Percentiles rank a stretch among this genome's conserved stretches.
Conservation (phyloP, 2,329 filamentous ascomycete genomes). For the Cladosporium sp. region DNA sequence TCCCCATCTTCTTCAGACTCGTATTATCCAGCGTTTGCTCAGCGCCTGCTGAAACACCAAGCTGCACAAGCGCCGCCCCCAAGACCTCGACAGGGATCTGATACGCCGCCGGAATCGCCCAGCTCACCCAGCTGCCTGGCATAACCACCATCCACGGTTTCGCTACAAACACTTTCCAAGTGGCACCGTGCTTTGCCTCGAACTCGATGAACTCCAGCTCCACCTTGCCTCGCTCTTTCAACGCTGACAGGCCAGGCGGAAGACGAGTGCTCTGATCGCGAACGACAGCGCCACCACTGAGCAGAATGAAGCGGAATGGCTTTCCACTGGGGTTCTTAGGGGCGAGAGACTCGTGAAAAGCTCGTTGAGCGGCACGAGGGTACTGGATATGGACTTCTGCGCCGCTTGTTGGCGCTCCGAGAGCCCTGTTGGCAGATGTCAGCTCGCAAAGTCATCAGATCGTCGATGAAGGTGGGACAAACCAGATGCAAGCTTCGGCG, state of each 20-base stretch:
- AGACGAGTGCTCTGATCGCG: conserved; percentile 28
- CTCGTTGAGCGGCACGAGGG: conserved; percentile 27
- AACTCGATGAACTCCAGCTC: conserved; percentile 24
- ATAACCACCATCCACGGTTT: conserved; percentile 20
- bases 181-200: conserved; percentile 16
- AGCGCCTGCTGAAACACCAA: no score
- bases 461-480: no score
- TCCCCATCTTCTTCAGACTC: no score
- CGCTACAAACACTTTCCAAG: conserved; percentile 23
- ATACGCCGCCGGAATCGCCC: conserved; percentile 9
- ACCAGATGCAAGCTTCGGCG: conserved; percentile 40
- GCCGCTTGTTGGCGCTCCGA: conserved; percentile 21
- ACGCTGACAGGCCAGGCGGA: background rate
- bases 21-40: no score
- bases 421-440: conserved; percentile 28
- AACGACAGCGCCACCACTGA: conserved; percentile 29
- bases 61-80: conserved; percentile 16
- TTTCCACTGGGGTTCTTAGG: conserved; percentile 16
- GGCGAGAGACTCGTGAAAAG: conserved; percentile 23
- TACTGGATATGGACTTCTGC: conserved; percentile 31
- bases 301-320: conserved; percentile 36
- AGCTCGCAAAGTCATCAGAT: background rate
- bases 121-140: conserved; percentile 13
- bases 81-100: conserved; percentile 19
- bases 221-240: conserved; percentile 16